phyloP scores from a whole-genome alignment of 139 green algal species.

The Desmodesmus armatus region DNA sequence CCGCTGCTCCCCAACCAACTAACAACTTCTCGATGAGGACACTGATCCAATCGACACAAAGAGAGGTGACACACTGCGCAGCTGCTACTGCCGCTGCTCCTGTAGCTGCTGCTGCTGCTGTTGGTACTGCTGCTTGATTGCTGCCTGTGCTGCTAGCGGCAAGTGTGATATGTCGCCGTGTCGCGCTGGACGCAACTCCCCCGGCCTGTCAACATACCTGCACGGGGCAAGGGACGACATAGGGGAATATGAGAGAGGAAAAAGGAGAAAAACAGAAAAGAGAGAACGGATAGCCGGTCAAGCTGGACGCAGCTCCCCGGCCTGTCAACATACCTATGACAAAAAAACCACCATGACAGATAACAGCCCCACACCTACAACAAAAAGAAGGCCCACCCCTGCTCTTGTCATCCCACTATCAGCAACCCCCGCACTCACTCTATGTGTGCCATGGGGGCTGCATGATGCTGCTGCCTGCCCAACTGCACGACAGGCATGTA shows the following conservation, averaged over 20 bases:
- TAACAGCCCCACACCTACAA: background rate
- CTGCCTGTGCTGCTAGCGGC: conserved; percentile 18
- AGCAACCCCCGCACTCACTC: conserved; percentile 73
- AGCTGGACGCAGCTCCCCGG: no score
- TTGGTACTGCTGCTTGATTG: background rate
- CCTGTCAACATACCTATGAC: background rate
- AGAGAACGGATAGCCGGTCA: background rate
- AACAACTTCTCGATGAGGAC: no score
- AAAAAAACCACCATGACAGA: background rate
- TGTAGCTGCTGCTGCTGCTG: conserved; percentile 27
- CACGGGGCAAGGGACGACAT: background rate
- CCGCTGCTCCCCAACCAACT: no score
- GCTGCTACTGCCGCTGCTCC: conserved; percentile 19
- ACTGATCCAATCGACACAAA: background rate
- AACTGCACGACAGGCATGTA: conserved; percentile 87
- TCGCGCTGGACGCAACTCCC: conserved; percentile 82
- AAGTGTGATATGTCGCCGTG: conserved; percentile 42
- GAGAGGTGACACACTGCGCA: no score
- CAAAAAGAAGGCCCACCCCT: background rate
- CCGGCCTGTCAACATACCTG: conserved; percentile 88
- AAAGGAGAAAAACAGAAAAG: background rate
- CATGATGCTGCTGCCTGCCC: conserved; percentile 74
- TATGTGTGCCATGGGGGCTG: conserved; percentile 91
- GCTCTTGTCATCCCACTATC: background rate
- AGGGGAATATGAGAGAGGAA: background rate